phyloP scores from a whole-genome alignment of 169 alveolate species.

The Perkinsus marinus region DNA sequence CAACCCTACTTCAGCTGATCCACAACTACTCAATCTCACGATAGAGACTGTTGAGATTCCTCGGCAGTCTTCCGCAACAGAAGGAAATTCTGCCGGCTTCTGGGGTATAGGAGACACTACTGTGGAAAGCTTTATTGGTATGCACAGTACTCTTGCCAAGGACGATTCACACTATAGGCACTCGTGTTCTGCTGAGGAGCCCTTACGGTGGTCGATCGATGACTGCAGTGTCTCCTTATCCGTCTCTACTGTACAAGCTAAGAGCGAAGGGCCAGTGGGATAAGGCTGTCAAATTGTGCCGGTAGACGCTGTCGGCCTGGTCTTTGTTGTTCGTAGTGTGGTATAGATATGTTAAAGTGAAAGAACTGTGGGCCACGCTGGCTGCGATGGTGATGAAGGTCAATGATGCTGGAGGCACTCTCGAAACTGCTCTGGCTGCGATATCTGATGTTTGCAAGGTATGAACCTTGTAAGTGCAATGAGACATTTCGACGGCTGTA shows the following conservation, averaged over 20 bases:
- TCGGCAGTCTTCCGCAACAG: not conserved
- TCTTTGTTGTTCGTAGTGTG: not conserved
- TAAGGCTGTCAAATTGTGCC: constrained; percentile 57
- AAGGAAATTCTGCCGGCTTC: constrained; percentile 37
- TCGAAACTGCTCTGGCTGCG: constrained; percentile 70
- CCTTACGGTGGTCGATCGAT: constrained; percentile 57
- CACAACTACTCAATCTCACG: not conserved
- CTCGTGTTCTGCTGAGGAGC: constrained; percentile 45
- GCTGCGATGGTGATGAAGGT: constrained; percentile 58
- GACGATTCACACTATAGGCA: constrained; percentile 34
- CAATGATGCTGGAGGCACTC: constrained; percentile 33
- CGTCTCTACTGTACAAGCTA: constrained; percentile 50
- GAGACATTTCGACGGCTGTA: too few relatives aligned
- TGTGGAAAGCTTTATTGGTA: constrained; percentile 44
- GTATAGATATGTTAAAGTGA: constrained; percentile 44
- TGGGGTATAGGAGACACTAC: constrained; percentile 40
- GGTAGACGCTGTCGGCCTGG: constrained; percentile 13
- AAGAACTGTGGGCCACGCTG: constrained; percentile 61
- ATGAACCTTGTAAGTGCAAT: not conserved
- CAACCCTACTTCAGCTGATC: not conserved
- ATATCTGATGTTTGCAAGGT: constrained; percentile 69
- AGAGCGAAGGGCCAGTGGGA: constrained; percentile 59
- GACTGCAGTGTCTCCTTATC: constrained; percentile 53
- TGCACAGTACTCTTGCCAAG: constrained; percentile 19
- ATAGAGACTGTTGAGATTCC: not conserved